A percentile compares a stretch with the other conserved stretches of the same genome.
phyloP scores from a whole-genome alignment of 2,329 filamentous ascomycete genomes.

The Cercospora sp. region DNA sequence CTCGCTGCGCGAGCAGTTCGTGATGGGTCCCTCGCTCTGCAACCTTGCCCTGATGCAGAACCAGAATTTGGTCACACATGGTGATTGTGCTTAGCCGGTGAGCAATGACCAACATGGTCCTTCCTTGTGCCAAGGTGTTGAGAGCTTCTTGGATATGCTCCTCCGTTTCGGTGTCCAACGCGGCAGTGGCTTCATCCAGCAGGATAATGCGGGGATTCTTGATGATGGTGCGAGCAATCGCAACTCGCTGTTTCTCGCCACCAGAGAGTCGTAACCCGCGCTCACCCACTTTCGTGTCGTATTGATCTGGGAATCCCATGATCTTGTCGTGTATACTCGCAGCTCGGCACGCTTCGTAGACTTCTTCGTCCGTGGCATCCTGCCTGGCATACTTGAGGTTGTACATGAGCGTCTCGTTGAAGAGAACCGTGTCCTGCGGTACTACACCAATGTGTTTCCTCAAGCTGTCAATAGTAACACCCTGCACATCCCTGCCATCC shows the following conservation, averaged over 20 bases:
- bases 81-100: slow-evolving; percentile 61
- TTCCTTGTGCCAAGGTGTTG: slow-evolving; percentile 74
- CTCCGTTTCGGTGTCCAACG: slow-evolving; percentile 87
- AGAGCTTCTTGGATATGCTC: slow-evolving; percentile 89
- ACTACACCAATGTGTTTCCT: slow-evolving; percentile 91
- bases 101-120: slow-evolving; percentile 94
- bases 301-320: slow-evolving; percentile 81
- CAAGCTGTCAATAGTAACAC: slow-evolving; percentile 86
- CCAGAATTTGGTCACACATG: slow-evolving; percentile 57
- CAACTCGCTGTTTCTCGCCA: slow-evolving; percentile 90
- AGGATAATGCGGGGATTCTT: slow-evolving; percentile 92
- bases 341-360: slow-evolving; percentile 77
- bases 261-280: slow-evolving; percentile 83
- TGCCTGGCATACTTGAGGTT: slow-evolving; percentile 89
- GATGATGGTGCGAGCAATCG: slow-evolving; percentile 87
- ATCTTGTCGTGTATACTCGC: slow-evolving; percentile 94
- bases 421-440: slow-evolving; percentile 91
- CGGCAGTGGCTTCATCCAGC: slow-evolving; percentile 89
- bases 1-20: slow-evolving; percentile 50
- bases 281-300: slow-evolving; percentile 87
- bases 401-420: slow-evolving; percentile 94
- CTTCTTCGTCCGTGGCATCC: slow-evolving; percentile 74
- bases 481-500: slow-evolving; percentile 77
- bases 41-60: slow-evolving; percentile 55
- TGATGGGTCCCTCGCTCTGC: slow-evolving; percentile 54